phyloP scores from a whole-genome alignment of 1,139 yeast species.

The Blastobotrys arbuscula region DNA sequence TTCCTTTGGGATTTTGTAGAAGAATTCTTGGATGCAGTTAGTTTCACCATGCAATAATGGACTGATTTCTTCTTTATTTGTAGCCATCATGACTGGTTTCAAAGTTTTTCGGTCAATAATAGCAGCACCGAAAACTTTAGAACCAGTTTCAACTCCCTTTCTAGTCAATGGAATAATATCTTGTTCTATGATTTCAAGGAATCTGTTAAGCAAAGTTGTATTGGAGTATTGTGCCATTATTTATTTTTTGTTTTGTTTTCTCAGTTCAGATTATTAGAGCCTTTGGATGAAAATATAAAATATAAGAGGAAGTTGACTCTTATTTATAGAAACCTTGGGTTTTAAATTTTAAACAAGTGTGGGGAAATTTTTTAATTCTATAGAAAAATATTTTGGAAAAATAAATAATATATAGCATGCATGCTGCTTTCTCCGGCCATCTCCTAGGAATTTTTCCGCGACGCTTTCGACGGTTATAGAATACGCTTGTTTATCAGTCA shows the following conservation, averaged over 20 bases:
- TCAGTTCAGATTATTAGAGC: not conserved
- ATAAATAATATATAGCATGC: too few species aligned
- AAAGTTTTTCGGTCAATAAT: constrained; percentile 19
- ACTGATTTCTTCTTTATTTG: constrained; percentile 19
- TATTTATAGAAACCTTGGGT: too few species aligned
- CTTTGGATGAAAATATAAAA: too few species aligned
- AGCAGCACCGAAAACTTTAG: constrained; percentile 24
- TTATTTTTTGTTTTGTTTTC: not conserved
- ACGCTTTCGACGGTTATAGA: too few species aligned
- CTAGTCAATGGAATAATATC: constrained; percentile 19
- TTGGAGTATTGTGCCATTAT: not conserved
- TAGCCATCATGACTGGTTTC: constrained; percentile 18
- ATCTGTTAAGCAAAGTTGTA: not conserved
- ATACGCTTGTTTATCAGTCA: too few species aligned
- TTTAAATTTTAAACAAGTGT: too few species aligned
- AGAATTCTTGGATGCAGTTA: constrained; percentile 20
- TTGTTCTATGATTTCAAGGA: constrained; percentile 1
- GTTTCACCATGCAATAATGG: constrained; percentile 25
- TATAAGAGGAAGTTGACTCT: too few species aligned
- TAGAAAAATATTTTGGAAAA: too few species aligned
- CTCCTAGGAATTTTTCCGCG: too few species aligned
- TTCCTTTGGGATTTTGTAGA: constrained; percentile 14
- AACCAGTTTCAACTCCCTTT: constrained; percentile 18
- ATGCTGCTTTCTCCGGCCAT: too few species aligned
- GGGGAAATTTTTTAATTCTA: too few species aligned